Percentiles rank a stretch among this genome's conserved stretches.
These are phyloP conservation scores for Phanerodontia chrysosporium DNA, from an alignment of 768 basidiomycete genomes.

Conservation along the genomic window DNA sequence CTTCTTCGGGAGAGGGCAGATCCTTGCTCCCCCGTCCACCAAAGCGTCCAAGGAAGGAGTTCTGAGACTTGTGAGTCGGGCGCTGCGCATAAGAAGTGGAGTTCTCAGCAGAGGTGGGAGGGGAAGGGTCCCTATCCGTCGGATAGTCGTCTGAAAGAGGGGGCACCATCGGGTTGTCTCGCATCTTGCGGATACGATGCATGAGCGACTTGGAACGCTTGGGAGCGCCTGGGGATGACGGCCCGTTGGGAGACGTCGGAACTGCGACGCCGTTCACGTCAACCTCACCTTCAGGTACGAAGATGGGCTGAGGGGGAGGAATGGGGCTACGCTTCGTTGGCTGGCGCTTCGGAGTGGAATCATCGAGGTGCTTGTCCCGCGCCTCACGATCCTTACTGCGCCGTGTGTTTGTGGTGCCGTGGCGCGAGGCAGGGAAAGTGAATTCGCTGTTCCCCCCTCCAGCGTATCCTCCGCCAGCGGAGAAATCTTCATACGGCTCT, in stretches of 20 bases:
- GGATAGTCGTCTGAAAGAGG: conserved; percentile 45
- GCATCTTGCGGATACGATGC: conserved; percentile 86
- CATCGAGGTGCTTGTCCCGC: conserved; percentile 43
- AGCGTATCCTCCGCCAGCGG: conserved; percentile 64
- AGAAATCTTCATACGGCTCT: conserved; percentile 88
- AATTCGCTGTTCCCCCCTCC: conserved; percentile 22
- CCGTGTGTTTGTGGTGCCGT: conserved; percentile 20
- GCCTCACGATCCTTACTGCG: conserved; percentile 46
- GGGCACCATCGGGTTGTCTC: conserved; percentile 80
- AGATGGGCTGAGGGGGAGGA: conserved; percentile 83
- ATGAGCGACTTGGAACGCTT: conserved; percentile 81
- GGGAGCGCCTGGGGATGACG: conserved; percentile 34
- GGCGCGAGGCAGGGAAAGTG: conserved; percentile 57
- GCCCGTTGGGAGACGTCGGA: conserved; percentile 24
- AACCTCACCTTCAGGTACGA: conserved; percentile 49
- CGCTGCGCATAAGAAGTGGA: conserved; percentile 26
- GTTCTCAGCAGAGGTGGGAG: conserved; percentile 38
- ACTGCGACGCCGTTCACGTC: conserved; percentile 1
- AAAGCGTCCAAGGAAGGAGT: conserved; percentile 77
- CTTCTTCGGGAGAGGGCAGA: conserved; percentile 32
- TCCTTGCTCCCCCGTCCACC: conserved; percentile 33
- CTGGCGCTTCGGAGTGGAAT: conserved; percentile 29
- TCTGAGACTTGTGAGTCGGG: conserved; percentile 68
- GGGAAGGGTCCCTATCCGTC: conserved; percentile 35
- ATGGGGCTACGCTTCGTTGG: conserved; percentile 47